Conservation (phyloP, 2,329 filamentous ascomycete genomes). For the Helminthosporium solani region DNA sequence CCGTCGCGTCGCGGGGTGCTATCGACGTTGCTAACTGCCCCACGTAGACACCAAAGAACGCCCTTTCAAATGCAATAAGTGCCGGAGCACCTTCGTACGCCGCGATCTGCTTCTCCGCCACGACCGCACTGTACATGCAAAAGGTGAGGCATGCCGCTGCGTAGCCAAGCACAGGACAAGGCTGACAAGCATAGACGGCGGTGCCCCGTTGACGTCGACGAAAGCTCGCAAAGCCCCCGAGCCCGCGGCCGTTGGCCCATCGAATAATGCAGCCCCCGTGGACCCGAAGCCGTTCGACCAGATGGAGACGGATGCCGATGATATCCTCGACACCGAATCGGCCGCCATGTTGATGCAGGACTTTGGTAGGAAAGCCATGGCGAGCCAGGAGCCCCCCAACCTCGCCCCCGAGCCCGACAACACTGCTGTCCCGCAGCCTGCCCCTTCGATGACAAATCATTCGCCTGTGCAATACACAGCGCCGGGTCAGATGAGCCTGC, state of each 20-base stretch:
- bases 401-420: slow-evolving; percentile 56
- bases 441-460: slow-evolving; percentile 71
- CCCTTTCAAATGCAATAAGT: slow-evolving; percentile 98
- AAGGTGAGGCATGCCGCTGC: not conserved
- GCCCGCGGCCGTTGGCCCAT: slow-evolving; percentile 59
- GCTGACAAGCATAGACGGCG: slow-evolving; percentile 71
- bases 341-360: slow-evolving; percentile 98
- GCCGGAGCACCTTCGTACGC: slow-evolving; percentile 95
- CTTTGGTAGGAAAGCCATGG: slow-evolving; percentile 93
- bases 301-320: slow-evolving; percentile 86
- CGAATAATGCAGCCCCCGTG: slow-evolving; percentile 76
- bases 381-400: slow-evolving; percentile 60
- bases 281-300: slow-evolving; percentile 88
- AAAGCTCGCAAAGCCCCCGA: slow-evolving; percentile 76
- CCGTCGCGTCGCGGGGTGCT: slow-evolving; percentile 36
- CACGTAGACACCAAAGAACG: slow-evolving; percentile 91
- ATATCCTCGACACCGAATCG: slow-evolving; percentile 92
- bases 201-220: slow-evolving; percentile 89
- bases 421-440: slow-evolving; percentile 72
- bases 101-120: slow-evolving; percentile 94
- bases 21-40: slow-evolving; percentile 25
- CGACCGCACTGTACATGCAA: slow-evolving; percentile 93
- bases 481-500: slow-evolving; percentile 73
- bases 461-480: slow-evolving; percentile 67
- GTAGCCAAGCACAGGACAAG: not conserved